phyloP scores from a whole-genome alignment of 2,329 filamentous ascomycete species.

The Incumbomyces delicatus region DNA sequence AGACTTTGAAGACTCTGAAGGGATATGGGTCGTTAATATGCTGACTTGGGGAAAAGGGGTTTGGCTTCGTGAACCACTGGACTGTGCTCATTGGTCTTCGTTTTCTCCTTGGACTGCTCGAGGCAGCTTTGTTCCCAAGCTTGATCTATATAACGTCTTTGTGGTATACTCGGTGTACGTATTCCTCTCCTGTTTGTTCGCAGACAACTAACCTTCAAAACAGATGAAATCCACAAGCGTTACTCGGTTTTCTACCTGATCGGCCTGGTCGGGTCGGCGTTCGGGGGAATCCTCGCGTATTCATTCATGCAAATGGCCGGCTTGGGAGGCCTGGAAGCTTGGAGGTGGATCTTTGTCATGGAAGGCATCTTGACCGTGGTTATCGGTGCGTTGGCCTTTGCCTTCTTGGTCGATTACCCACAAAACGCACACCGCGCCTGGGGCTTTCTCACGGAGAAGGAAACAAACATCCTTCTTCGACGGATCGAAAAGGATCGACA shows the following conservation, averaged over 20 bases:
- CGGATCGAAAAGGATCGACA: constrained; percentile 44
- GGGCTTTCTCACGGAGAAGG: constrained; percentile 24
- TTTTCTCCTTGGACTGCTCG: constrained; percentile 50
- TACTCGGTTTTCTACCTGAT: constrained; percentile 41
- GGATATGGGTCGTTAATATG: too few species aligned
- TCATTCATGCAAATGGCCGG: constrained; percentile 30
- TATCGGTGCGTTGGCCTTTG: constrained; percentile 18
- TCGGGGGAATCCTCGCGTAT: constrained; percentile 37
- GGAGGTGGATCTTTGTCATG: neutral
- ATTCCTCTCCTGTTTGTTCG: constrained; percentile 7
- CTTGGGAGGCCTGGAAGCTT: neutral
- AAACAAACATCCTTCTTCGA: constrained; percentile 24
- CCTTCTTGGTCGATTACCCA: constrained; percentile 31
- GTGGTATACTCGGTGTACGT: constrained; percentile 12
- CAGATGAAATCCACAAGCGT: constrained; percentile 28
- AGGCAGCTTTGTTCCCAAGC: constrained; percentile 35
- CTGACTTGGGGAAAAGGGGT: constrained; percentile 5
- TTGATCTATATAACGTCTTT: constrained; percentile 44
- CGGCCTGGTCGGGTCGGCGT: constrained; percentile 37
- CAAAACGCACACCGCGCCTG: constrained; percentile 15
- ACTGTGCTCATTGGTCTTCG: constrained; percentile 16
- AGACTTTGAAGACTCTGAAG: too few species aligned
- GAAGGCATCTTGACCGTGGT: constrained; percentile 16
- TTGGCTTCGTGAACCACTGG: constrained; percentile 21
- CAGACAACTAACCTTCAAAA: constrained; percentile 25